Percentiles rank a stretch among this genome's conserved stretches.
Evolutionary conservation across 176 grass and related monocot genomes (phyloP).

Genomic region (Themeda triandra): DNA sequence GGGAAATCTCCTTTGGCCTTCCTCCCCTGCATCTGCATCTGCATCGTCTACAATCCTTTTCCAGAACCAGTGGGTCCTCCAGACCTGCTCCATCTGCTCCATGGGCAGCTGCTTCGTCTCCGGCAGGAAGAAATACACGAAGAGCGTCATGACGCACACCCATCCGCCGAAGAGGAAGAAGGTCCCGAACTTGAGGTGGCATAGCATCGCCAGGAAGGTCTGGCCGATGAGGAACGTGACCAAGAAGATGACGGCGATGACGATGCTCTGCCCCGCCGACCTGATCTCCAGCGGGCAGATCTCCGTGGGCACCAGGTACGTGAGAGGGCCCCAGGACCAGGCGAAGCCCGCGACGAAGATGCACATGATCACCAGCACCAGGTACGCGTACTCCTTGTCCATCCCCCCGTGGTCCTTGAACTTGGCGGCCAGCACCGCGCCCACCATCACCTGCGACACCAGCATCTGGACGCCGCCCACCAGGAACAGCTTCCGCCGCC

Average conservation of each 20-base stretch:
- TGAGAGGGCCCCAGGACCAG: conserved; percentile 80
- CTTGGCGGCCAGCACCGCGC: conserved; percentile 50
- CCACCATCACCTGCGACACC: conserved; percentile 53
- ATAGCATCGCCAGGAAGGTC: conserved; percentile 65
- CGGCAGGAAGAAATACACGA: conserved; percentile 66
- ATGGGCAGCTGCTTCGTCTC: conserved; percentile 78
- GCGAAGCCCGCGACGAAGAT: conserved; percentile 62
- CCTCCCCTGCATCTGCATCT: conserved; percentile 33
- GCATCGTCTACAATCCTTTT: conserved; percentile 36
- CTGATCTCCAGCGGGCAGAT: conserved; percentile 72
- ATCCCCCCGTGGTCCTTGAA: conserved; percentile 67
- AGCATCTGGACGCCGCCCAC: conserved; percentile 70
- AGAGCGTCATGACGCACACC: conserved; percentile 63
- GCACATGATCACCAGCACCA: conserved; percentile 60
- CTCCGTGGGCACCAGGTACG: conserved; percentile 63
- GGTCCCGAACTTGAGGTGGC: conserved; percentile 65
- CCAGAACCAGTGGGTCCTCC: conserved; percentile 79
- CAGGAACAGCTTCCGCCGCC: conserved; percentile 56
- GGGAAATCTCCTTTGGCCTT: not conserved
- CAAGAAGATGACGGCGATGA: conserved; percentile 61
- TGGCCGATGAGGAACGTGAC: conserved; percentile 68
- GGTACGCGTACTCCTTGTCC: conserved; percentile 61
- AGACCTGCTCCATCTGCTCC: conserved; percentile 92
- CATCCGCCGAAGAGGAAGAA: conserved; percentile 74
- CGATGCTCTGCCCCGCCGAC: conserved; percentile 64